Conservation (phyloP, 331 rosid species). For the Malus hybrid region DNA sequence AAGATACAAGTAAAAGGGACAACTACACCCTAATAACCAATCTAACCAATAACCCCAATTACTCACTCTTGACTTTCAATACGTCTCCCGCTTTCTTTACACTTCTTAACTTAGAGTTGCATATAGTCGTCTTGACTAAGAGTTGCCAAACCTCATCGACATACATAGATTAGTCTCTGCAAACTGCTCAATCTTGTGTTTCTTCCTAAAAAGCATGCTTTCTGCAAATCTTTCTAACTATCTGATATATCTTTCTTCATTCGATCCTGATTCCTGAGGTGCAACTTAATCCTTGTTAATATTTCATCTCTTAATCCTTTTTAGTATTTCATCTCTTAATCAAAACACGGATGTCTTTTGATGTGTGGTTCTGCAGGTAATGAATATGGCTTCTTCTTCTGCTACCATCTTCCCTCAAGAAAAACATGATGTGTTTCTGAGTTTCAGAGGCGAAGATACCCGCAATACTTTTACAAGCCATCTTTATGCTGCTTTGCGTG, state of each 20-base stretch:
- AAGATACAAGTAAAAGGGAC: too few relatives aligned
- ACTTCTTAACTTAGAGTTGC: too few relatives aligned
- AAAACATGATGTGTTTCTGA: constrained; percentile 10
- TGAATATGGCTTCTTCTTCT: neutral
- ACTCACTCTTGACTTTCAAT: too few relatives aligned
- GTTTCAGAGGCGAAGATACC: neutral
- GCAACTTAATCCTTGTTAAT: neutral
- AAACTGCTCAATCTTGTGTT: neutral
- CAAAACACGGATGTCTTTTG: neutral
- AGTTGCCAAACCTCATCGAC: too few relatives aligned
- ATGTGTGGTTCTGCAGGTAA: neutral
- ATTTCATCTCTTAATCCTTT: neutral
- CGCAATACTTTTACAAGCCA: neutral
- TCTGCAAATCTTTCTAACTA: neutral
- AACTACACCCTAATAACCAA: too few relatives aligned
- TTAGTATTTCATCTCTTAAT: neutral
- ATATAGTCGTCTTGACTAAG: too few relatives aligned
- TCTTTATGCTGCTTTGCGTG: neutral
- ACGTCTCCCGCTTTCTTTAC: too few relatives aligned
- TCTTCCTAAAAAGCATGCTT: neutral
- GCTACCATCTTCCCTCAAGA: neutral
- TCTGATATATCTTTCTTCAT: neutral
- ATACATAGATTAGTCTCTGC: neutral
- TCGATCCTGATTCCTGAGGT: neutral
- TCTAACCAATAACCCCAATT: too few relatives aligned